A percentile compares a stretch with the other conserved stretches of the same genome.
Conservation (phyloP, 2,329 filamentous ascomycete species). For the Aspergillus carbonarius region DNA sequence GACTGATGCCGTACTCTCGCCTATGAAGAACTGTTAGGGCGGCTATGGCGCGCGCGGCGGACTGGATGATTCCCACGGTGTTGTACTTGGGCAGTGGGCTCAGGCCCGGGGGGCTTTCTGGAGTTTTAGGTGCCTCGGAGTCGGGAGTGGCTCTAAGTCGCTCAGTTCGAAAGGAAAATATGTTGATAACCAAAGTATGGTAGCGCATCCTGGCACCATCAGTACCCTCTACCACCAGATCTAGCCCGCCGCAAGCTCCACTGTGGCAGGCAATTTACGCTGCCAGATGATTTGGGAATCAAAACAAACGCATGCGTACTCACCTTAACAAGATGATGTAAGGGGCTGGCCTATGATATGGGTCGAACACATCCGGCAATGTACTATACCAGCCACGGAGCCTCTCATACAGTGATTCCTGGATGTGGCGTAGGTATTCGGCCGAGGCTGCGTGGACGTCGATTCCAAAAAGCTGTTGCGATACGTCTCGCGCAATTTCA, state of each 20-base stretch:
- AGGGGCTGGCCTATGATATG: slow-evolving; percentile 28
- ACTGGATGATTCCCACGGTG: slow-evolving; percentile 22
- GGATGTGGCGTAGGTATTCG: slow-evolving; percentile 20
- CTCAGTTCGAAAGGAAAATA: slow-evolving; percentile 33
- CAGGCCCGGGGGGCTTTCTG: slow-evolving; percentile 27
- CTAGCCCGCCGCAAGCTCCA: too few species aligned
- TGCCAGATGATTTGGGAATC: not conserved
- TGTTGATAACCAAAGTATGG: slow-evolving; percentile 34
- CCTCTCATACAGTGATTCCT: slow-evolving; percentile 30
- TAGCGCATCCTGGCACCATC: slow-evolving; percentile 33
- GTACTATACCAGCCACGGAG: slow-evolving; percentile 31
- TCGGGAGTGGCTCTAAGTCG: slow-evolving; percentile 15
- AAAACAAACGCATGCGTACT: not conserved
- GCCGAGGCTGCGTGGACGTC: slow-evolving; percentile 7
- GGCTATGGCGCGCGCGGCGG: slow-evolving; percentile 34
- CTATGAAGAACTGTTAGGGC: slow-evolving; percentile 31
- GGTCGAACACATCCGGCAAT: slow-evolving; percentile 31
- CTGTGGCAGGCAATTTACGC: too few species aligned
- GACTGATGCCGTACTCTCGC: slow-evolving; percentile 34
- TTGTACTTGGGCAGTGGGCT: slow-evolving; percentile 23
- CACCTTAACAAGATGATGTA: slow-evolving; percentile 27
- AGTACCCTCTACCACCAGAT: not conserved
- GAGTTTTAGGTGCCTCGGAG: slow-evolving; percentile 26
- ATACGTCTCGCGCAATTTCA: slow-evolving; percentile 38
- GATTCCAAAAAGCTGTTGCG: slow-evolving; percentile 30